Base-by-base conservation (phyloP, 2,329 filamentous ascomycete species). In the Pseudogymnoascus sp. region DNA sequence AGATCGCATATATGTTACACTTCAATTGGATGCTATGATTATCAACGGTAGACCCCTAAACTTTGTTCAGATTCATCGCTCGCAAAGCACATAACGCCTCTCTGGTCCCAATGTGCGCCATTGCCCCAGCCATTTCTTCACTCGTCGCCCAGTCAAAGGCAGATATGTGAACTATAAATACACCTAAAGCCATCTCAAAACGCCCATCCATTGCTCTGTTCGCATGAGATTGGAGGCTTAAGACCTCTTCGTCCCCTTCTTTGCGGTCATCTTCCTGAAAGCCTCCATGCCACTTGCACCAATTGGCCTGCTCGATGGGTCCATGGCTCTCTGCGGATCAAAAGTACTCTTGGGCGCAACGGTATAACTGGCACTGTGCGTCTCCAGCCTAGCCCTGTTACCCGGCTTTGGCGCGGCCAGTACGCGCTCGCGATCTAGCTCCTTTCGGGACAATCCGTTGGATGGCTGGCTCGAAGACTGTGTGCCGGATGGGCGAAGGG, bases 191-290 rank as follows among this genome's bases (percentile, higher is more conserved):
- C 49, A 12, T 56, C 28, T 56, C 3, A 36, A 56, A 34, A 56
- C 25, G 28, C 49, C 49, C n/a, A 7, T 28, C 46, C 46, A 23
- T n/a, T 31, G 14, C 46, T 16, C 23, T 53, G 8, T 46, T 46
- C 21, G 12, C 25, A 16, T 18, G 23, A 14, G 25, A 34, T 12
- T 56, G n/a, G 16, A 14, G 16, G 21, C 23, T 28, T 56, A 66
- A 11, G 56, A 59, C 59, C 70, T 67, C 76, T 84, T 84, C 77
- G 86, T 87, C 66, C 79, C 80, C 61, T 74, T 70, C 75, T 84
- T 87, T 69, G 84, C 80, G 8, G 84, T 86, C 80, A 88, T 87
- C 75, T 80, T 85, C 66, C 84, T 79, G 76, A 88, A 88, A 1
- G 85, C 85, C 67, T 87, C 85, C 73, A 84, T 78, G 64, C 85